Base-by-base conservation (phyloP, 2,329 filamentous ascomycete species). In the Xylariomycetidae sp. region DNA sequence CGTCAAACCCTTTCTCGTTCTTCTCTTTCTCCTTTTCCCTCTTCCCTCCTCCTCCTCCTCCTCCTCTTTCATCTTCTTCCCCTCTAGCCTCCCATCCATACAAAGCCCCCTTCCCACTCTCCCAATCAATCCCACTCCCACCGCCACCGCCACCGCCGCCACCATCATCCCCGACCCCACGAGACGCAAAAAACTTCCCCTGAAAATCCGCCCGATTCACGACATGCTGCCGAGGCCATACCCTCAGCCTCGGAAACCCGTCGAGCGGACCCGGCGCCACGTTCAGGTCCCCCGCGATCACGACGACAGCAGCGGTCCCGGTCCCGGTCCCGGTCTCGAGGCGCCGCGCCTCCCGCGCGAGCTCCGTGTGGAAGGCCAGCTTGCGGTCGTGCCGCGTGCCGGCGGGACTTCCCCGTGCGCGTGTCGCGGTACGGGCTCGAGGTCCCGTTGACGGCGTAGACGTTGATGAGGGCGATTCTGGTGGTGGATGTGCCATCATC, bases 371-470 rank as follows among this genome's bases (percentile, higher is more conserved):
- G 22, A 75, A 66, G 4, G 55, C 50, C 2, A 69, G 51, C 47
- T 77, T 77, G 18, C 66, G 59, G 34, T 71, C 66, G 48, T 77
- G 70, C 12, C 72, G 54, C 1, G 66, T 74, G 0, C 70, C 68
- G 4, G 38, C 33, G 1, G 63, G 39, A 6, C n/a, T 41, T 37
- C 4, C 70, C 70, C 0, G 62, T 71, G 2, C 42, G n/a, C 0
- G 67, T 53, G 34, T 64, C 56, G 13, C 61, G 61, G 48, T 73
- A 74, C 0, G 60, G 51, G 17, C 61, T 62, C 1, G 61, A 53
- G 0, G 72, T 75, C 3, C 71, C 71, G 44, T 74, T 75, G 10
- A 73, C 65, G 25, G 68, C 66, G 44, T 74, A 75, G 18, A 73
- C 58, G 42, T 75, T 74, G 47, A 73, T 59, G 15, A 77, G 49